These are phyloP conservation scores for Tylopilus felleus DNA, from an alignment of 768 basidiomycete species.

Conservation along the genomic window DNA sequence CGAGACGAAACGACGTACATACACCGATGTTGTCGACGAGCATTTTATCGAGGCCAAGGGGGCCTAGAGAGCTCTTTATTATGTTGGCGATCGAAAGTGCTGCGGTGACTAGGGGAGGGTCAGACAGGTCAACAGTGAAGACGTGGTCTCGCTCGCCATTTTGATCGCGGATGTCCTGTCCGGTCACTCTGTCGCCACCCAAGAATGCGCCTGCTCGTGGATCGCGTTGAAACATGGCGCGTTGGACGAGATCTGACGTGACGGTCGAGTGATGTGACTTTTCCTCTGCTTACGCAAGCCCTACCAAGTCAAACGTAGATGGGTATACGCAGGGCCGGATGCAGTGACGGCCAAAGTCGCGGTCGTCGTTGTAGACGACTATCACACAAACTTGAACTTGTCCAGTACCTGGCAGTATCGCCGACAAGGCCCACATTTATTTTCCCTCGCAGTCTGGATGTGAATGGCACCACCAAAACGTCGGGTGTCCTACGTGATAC, in stretches of 20 bases:
- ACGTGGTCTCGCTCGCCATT: conserved; percentile 61
- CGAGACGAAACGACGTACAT: conserved; percentile 26
- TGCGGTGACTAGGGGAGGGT: conserved; percentile 67
- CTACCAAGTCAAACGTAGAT: no score
- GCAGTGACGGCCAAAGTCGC: conserved; percentile 6
- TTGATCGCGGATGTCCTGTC: conserved; percentile 94
- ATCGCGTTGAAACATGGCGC: conserved; percentile 83
- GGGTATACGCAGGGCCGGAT: neutral
- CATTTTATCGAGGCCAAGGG: conserved; percentile 95
- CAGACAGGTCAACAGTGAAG: neutral
- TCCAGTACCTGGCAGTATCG: conserved; percentile 1
- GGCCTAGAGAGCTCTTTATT: conserved; percentile 93
- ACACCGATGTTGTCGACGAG: conserved; percentile 97
- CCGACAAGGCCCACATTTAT: neutral
- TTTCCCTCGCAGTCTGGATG: conserved; percentile 15
- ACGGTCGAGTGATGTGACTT: no score
- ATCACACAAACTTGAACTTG: neutral
- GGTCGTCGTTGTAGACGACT: conserved; percentile 5
- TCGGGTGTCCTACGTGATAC: conserved; percentile 86
- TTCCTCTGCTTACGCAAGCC: neutral
- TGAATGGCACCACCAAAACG: conserved; percentile 49
- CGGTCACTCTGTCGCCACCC: conserved; percentile 90
- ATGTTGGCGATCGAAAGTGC: conserved; percentile 97
- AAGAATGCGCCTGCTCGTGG: conserved; percentile 88
- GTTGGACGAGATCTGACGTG: conserved; percentile 3